These are phyloP conservation scores for Polyporus tsugae DNA, from an alignment of 1,284 basidiomycete genomes.

Conservation along the genomic window DNA sequence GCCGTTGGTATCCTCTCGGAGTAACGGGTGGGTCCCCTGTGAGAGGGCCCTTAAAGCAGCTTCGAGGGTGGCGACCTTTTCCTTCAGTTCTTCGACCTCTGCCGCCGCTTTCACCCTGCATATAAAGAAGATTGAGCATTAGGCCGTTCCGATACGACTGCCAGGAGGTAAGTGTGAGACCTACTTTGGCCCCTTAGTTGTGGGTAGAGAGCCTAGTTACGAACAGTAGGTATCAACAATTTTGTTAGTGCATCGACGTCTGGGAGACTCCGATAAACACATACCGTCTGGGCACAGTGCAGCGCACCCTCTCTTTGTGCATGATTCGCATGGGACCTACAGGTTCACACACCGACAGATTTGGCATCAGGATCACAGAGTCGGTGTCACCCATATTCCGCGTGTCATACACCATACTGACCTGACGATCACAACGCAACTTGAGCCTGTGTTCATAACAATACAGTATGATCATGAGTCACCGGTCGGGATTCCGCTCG, in stretches of 20 bases:
- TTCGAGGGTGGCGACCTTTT: slow-evolving; percentile 66
- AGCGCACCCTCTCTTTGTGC: slow-evolving; percentile 72
- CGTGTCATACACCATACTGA: slow-evolving; percentile 34
- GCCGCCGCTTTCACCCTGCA: slow-evolving; percentile 62
- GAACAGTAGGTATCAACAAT: neutral
- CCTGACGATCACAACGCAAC: slow-evolving; percentile 75
- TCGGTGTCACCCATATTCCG: neutral
- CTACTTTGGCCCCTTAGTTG: slow-evolving; percentile 58
- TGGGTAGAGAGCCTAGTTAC: slow-evolving; percentile 58
- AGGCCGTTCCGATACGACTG: neutral
- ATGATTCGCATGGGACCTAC: slow-evolving; percentile 59
- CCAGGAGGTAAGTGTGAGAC: neutral
- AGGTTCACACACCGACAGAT: neutral
- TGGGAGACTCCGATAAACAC: neutral
- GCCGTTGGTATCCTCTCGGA: slow-evolving; percentile 31
- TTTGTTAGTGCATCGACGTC: too few relatives aligned
- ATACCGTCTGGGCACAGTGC: slow-evolving; percentile 75
- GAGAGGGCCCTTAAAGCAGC: slow-evolving; percentile 59
- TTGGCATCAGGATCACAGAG: slow-evolving; percentile 3
- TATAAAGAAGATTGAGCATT: neutral
- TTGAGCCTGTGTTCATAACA: slow-evolving; percentile 59
- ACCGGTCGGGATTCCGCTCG: slow-evolving; percentile 16
- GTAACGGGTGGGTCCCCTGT: slow-evolving; percentile 54
- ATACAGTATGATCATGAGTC: slow-evolving; percentile 7
- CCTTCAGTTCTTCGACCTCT: slow-evolving; percentile 72